Base-by-base conservation (phyloP, 352 stramenopile genomes). In the Peronospora destructor region DNA sequence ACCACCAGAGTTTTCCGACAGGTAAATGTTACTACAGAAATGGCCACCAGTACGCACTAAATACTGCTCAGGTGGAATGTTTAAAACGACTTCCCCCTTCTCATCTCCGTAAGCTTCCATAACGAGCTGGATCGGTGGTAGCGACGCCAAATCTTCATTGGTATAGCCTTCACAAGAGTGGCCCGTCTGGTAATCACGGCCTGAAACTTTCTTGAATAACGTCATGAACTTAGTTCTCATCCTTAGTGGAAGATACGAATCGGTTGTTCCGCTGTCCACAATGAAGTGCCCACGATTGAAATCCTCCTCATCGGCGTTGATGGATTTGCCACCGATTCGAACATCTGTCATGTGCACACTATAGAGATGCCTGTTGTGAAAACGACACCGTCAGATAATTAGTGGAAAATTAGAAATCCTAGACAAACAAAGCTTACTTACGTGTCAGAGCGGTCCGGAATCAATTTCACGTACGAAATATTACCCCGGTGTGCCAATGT, bases 221-320 rank as follows among this genome's bases (percentile, higher is more conserved):
- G 68, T 39, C 28, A 73, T 50, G 57, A 93, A 91, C 35, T 77
- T 53, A 3, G 49, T 59, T 28, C 73, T 73, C 49, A 88, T 48
- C 3, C 53, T 61, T 26, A 49, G 71, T 4, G 80, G 76, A 11
- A 94, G 54, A 60, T 88, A 91, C 42, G 83, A 91, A 53, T 90
- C 79, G 1, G 83, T 91, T 9, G 83, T 91, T 38, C 83, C 83
- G 49, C 83, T 94, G 54, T 94, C 83, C 10, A 94, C 73, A 41
- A 94, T 88, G 42, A 79, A 89, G 41, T 84, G 71, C 0, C 78
- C 78, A 28, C 61, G 65, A 4, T 52, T 59, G 26, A 70, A 73
- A 21, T 54, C 73, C n/a, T 57, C 56, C 5, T 58, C 35, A 0
- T 71, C 53, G 0, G 73, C 65, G 6, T 85, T 65, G 29, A 93